Percentiles rank a stretch among this genome's conserved stretches.
Conservation (phyloP, 805 yeast genomes). For the Saccharomycopsis vini region DNA sequence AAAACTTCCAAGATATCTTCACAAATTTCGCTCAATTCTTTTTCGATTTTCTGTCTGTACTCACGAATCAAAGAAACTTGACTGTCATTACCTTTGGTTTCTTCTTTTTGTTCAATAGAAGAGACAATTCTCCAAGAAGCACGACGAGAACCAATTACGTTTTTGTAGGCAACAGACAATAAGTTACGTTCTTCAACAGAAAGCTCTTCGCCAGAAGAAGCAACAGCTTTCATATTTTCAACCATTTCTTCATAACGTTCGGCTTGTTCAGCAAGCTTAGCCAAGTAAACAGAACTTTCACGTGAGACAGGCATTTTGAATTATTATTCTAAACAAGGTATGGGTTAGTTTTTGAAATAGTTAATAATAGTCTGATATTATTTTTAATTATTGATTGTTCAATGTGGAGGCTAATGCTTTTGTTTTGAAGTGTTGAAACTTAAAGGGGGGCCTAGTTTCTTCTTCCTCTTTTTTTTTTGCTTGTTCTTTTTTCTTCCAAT, state of each 20-base stretch:
- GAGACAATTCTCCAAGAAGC: conserved; percentile 99
- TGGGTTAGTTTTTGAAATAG: too few species aligned
- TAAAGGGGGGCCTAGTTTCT: too few species aligned
- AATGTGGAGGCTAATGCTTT: too few species aligned
- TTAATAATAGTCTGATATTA: too few species aligned
- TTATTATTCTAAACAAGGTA: background rate
- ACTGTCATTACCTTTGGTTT: conserved; percentile 85
- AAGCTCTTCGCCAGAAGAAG: conserved; percentile 89
- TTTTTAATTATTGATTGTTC: too few species aligned
- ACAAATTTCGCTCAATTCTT: conserved; percentile 86
- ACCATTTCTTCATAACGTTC: conserved; percentile 99
- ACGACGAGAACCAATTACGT: conserved; percentile 98
- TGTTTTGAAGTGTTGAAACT: too few species aligned
- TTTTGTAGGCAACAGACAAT: conserved; percentile 94
- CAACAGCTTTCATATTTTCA: conserved; percentile 96
- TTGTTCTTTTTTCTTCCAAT: too few species aligned
- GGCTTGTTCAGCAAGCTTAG: conserved; percentile 98
- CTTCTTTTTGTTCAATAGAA: conserved; percentile 96
- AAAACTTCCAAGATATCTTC: conserved; percentile 87
- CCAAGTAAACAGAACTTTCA: conserved; percentile 96
- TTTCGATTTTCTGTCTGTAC: conserved; percentile 90
- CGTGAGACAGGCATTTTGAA: conserved; percentile 67
- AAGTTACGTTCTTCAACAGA: conserved; percentile 97
- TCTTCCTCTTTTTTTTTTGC: too few species aligned
- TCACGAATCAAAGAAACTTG: conserved; percentile 87